Conservation (phyloP, 495 filamentous ascomycete species). For the Clavariopsis aquatica region DNA sequence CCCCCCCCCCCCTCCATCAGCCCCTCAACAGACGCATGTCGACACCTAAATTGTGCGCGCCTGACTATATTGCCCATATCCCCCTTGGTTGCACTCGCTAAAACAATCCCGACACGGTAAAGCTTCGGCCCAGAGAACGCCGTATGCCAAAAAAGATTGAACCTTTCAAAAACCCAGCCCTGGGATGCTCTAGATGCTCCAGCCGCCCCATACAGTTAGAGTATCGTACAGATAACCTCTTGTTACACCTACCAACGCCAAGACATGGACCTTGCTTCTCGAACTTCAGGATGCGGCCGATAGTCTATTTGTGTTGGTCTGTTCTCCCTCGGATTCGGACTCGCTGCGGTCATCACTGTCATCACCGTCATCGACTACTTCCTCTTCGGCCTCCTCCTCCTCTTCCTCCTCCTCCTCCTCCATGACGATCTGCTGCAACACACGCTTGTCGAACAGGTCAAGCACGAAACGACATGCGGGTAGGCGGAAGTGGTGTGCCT, state of each 20-base stretch:
- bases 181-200: constrained; percentile 1
- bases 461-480: constrained; percentile 82
- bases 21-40: background rate
- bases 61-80: background rate
- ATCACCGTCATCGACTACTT: constrained; percentile 47
- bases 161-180: background rate
- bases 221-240: constrained; percentile 21
- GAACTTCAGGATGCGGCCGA: background rate
- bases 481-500: constrained; percentile 85
- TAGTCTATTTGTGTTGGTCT: constrained; percentile 21
- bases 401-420: constrained; percentile 58
- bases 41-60: background rate
- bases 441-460: constrained; percentile 87
- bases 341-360: constrained; percentile 28
- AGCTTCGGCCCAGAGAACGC: constrained; percentile 2
- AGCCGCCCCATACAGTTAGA: constrained; percentile 1
- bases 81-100: background rate
- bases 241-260: constrained; percentile 27
- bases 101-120: background rate
- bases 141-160: constrained; percentile 27
- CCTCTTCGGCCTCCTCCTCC: constrained; percentile 52
- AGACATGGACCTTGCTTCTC: background rate
- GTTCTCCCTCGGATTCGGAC: constrained; percentile 23
- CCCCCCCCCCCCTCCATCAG: background rate
- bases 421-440: constrained; percentile 77